Conservation (phyloP, 306 rosid species). For the Ceratonia siliqua region DNA sequence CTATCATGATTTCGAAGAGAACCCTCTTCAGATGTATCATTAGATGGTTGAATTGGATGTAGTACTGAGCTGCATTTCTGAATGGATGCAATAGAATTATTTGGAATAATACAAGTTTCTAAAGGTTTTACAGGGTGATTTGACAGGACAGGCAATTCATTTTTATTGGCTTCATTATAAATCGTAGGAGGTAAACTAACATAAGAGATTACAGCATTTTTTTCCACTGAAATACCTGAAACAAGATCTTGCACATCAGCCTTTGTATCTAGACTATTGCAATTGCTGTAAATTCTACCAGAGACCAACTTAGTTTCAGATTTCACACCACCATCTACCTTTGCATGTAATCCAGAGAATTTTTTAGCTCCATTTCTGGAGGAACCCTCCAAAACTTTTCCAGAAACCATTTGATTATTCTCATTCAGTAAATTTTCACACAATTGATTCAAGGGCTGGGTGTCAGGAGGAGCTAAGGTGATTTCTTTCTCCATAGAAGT, state of each 20-base stretch:
- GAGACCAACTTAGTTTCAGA: slow-evolving; percentile 39
- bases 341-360: slow-evolving; percentile 23
- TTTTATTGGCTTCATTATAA: slow-evolving; percentile 29
- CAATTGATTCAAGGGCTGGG: slow-evolving; percentile 39
- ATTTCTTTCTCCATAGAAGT: slow-evolving; percentile 37
- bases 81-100: slow-evolving; percentile 35
- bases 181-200: slow-evolving; percentile 33
- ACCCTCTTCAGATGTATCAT: slow-evolving; percentile 17
- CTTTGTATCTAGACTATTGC: slow-evolving; percentile 33
- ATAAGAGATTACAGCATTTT: slow-evolving; percentile 20
- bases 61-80: slow-evolving; percentile 41
- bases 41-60: slow-evolving; percentile 40
- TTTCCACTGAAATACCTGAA: slow-evolving; percentile 39
- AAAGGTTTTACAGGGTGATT: slow-evolving; percentile 33
- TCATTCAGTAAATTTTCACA: slow-evolving; percentile 36
- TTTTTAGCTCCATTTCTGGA: slow-evolving; percentile 17
- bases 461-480: slow-evolving; percentile 33
- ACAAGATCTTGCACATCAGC: slow-evolving; percentile 37
- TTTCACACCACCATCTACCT: slow-evolving; percentile 36
- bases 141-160: slow-evolving; percentile 39
- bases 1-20: slow-evolving; percentile 17
- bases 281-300: slow-evolving; percentile 29
- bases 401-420: slow-evolving; percentile 22
- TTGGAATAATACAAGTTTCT: slow-evolving; percentile 30
- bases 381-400: slow-evolving; percentile 23